Percentiles rank a stretch among this genome's conserved stretches.
phyloP scores from a whole-genome alignment of 2,329 filamentous ascomycete genomes.

The Xylariaceae sp. region DNA sequence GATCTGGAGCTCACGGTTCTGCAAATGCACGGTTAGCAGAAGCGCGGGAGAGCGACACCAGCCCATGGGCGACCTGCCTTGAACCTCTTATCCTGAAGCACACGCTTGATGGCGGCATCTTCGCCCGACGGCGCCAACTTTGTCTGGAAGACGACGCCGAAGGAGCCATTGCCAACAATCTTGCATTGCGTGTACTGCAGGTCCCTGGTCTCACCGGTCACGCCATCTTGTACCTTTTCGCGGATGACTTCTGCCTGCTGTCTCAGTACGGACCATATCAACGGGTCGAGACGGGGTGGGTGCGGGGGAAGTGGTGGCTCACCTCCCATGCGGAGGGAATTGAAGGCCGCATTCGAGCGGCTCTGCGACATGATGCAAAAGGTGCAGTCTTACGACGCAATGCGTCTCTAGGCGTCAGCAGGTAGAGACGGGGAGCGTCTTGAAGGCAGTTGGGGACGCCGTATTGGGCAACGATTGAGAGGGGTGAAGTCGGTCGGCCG shows the following conservation, averaged over 20 bases:
- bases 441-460: slow-evolving; percentile 18
- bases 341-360: slow-evolving; percentile 73
- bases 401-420: slow-evolving; percentile 20
- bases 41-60: neutral
- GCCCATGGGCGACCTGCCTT: slow-evolving; percentile 56
- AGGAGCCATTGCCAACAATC: slow-evolving; percentile 98
- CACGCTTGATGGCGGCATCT: slow-evolving; percentile 97
- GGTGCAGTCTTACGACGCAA: slow-evolving; percentile 17
- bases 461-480: slow-evolving; percentile 23
- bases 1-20: slow-evolving; percentile 99
- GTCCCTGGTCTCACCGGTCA: slow-evolving; percentile 93
- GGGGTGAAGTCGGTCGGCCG: slow-evolving; percentile 9
- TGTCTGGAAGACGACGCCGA: slow-evolving; percentile 97
- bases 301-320: slow-evolving; percentile 36
- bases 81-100: slow-evolving; percentile 98
- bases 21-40: slow-evolving; percentile 13
- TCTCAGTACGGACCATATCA: slow-evolving; percentile 8
- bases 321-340: slow-evolving; percentile 92
- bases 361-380: slow-evolving; percentile 26
- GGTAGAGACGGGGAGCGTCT: slow-evolving; percentile 14
- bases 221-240: slow-evolving; percentile 97
- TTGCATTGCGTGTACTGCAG: slow-evolving; percentile 99
- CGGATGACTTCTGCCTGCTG: slow-evolving; percentile 75
- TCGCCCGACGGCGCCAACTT: slow-evolving; percentile 97
- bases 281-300: slow-evolving; percentile 6